Evolutionary conservation across 2,329 filamentous ascomycete genomes (phyloP).

Genomic region (Leptographium flavum): DNA sequence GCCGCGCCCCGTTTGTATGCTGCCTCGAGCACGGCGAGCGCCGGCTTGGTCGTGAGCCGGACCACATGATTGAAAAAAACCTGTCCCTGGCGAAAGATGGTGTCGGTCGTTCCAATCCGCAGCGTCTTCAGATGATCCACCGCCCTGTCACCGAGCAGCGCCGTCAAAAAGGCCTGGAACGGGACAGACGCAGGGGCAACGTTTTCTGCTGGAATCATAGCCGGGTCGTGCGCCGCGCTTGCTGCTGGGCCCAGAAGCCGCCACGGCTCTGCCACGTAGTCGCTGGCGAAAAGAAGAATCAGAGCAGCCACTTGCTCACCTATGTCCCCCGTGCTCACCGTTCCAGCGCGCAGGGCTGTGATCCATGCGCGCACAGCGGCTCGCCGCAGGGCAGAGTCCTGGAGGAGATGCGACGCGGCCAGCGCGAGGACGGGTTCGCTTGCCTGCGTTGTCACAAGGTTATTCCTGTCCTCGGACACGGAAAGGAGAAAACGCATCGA

Average conservation of each 20-base stretch:
- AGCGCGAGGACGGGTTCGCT: conserved; percentile 2
- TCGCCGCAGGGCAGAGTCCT: no score
- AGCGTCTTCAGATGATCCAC: no score
- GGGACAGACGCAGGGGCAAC: background rate
- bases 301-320: conserved; percentile 1
- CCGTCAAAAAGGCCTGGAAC: background rate
- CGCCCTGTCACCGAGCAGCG: background rate
- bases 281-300: background rate
- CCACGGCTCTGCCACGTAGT: background rate
- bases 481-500: background rate
- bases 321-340: background rate
- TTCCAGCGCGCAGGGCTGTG: background rate
- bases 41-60: background rate
- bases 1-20: conserved; percentile 1
- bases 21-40: background rate
- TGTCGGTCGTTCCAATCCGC: no score
- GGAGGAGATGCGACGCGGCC: background rate
- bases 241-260: background rate
- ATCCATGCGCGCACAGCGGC: no score
- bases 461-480: background rate
- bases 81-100: background rate
- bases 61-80: conserved; percentile 3
- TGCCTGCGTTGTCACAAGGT: background rate
- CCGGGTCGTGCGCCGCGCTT: no score
- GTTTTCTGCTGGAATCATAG: no score